Evolutionary conservation across 441 rosid genomes (phyloP), one percentile per base, ranked within the genome.

Genomic region (Melastoma candidum): DNA sequence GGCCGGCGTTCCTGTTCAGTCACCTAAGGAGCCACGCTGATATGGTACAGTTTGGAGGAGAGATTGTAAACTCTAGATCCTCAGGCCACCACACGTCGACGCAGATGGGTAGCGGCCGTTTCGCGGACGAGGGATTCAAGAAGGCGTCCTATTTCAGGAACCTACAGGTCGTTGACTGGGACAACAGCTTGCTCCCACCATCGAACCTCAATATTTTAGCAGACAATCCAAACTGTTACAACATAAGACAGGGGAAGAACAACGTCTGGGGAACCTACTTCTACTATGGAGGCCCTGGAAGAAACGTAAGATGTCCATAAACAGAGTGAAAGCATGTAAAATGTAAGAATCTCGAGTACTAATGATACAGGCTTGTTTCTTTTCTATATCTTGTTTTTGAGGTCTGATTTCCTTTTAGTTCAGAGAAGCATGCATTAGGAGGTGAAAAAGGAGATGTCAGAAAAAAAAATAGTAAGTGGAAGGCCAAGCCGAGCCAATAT

Each of bases 21-120:
- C 66, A 62, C 66, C 25, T 62, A 32, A 54, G 60, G 36, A 62
- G 54, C 66, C 60, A 62, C 3, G 66, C 66, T 1, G 53, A 54
- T 48, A 62, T 62, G 66, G 66, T 62, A 26, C 66, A 62, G 52
- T 62, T 62, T 4, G 66, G 66, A 17, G 66, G 66, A 4, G 66
- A 62, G 52, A 54, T 62, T 41, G 66, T 62, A 39, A 62, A 62
- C 66, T 54, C 60, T 7, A 62, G 66, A 44, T 49, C 59, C 10
- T 22, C 59, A 2, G 66, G 66, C 29, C 54, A 22, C 48, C 66
- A 62, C 48, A 62, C 66, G 3, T 49, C 66, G 41, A 62, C 66
- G 0, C 66, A 62, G 54, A 62, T 62, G 66, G 66, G 66, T 13
- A 62, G 66, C 1, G 60, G 66, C n/a, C 66, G 43, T 56, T 62